Base-by-base conservation (phyloP, 1,139 yeast species). In the Kluyveromyces sp. region DNA sequence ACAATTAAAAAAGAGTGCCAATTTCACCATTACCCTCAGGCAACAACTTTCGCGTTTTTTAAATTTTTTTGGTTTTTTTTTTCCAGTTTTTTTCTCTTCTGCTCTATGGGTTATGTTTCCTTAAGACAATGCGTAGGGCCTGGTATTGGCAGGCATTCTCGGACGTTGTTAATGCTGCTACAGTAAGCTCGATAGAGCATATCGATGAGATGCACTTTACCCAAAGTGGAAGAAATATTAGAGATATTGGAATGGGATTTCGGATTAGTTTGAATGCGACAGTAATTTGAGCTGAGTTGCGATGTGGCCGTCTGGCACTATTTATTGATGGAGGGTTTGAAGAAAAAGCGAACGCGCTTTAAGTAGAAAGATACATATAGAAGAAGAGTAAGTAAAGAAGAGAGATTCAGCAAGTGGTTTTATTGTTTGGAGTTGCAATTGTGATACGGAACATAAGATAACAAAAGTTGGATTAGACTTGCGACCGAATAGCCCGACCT, bases 141-240 rank as follows among this genome's bases (percentile, higher is more conserved):
- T 15, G 21, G 21, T 15, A 15, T 15, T 37, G 31, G 31, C 15
- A 15, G 27, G 27, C 39, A 37, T 37, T 37, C 39, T 27, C 27
- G 26, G 26, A 25, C 15, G 25, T 35, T 21, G 25, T n/a, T 33
- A 33, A 10, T 10, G 15, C 34, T 33, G 34, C 15, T 33, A 33
- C 34, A 33, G 34, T 33, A 33, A 35, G 7, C n/a, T 7, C 25
- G 7, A 15, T 35, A 10, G 31, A 28, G 21, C 21, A 15, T 15
- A 15, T 15, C 21, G 21, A 15, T 15, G 21, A 38, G 10, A 30
- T 6, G n/a, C 7, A 38, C 4, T 7, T 38, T 38, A 38, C 41
- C 33, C 26, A 8, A 41, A 41, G 34, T 41, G 43, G 43, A 41
- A 41, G 43, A 41, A 34, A 34, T 41, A 41, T 41, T 41, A 33